These are phyloP conservation scores for Lippia alba DNA, from an alignment of 305 asterid species.

Conservation along the genomic window DNA sequence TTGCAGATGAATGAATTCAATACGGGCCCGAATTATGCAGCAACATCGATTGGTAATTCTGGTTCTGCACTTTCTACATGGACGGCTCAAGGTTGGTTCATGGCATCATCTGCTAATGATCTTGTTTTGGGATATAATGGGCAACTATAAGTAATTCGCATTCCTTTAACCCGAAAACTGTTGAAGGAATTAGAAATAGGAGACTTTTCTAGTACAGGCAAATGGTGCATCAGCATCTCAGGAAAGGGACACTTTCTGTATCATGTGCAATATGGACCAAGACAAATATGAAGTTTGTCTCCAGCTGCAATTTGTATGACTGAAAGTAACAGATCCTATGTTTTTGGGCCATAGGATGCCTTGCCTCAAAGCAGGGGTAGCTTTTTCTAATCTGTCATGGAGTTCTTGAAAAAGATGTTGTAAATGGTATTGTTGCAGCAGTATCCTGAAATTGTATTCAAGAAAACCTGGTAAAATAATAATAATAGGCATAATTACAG, in stretches of 20 bases:
- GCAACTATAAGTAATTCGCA: not conserved
- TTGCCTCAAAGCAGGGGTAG: conserved; percentile 42
- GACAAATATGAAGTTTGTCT: conserved; percentile 41
- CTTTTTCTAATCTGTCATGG: conserved; percentile 45
- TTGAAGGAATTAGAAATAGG: conserved; percentile 2
- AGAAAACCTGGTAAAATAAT: conserved; percentile 8
- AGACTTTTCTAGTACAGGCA: conserved; percentile 25
- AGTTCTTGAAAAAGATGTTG: conserved; percentile 25
- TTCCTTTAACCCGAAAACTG: not conserved
- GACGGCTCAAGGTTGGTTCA: conserved; percentile 65
- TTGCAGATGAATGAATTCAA: conserved; percentile 70
- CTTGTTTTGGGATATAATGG: not conserved
- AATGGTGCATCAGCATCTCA: conserved; percentile 21
- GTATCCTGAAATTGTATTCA: conserved; percentile 5
- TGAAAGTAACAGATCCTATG: not conserved
- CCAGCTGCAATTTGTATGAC: conserved; percentile 35
- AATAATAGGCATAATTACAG: too few relatives aligned
- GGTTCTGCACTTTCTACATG: conserved; percentile 66
- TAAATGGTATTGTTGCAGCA: conserved; percentile 3
- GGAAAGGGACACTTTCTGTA: conserved; percentile 34
- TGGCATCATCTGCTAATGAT: not conserved
- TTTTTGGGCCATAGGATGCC: conserved; percentile 39
- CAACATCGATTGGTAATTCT: conserved; percentile 51
- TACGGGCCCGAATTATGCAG: conserved; percentile 61
- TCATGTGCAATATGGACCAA: conserved; percentile 47